Conservation (phyloP, 257 asterid genomes). For the Perilla frutescens region DNA sequence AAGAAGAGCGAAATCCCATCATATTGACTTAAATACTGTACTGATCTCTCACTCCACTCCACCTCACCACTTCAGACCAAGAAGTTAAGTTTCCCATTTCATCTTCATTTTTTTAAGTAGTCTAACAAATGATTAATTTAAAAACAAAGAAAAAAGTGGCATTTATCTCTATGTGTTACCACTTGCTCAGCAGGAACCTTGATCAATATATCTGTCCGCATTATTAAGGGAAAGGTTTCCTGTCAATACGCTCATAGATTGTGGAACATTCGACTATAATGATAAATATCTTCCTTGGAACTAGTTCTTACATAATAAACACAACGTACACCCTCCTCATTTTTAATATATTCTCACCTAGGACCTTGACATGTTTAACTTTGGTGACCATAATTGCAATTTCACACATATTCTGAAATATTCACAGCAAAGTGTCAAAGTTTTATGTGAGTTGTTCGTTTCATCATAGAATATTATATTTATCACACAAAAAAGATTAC, state of each 20-base stretch:
- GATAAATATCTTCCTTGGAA: background rate
- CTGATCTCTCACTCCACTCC: constrained; percentile 13
- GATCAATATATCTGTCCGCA: background rate
- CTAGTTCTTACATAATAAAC: constrained; percentile 2
- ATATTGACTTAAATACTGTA: background rate
- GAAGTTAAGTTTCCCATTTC: background rate
- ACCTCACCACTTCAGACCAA: constrained; percentile 26
- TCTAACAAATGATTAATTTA: constrained; percentile 3
- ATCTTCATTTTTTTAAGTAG: constrained; percentile 7
- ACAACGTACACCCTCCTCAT: background rate
- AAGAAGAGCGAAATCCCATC: constrained; percentile 15
- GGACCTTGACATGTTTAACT: background rate
- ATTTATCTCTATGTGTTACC: background rate
- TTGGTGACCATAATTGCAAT: constrained; percentile 17
- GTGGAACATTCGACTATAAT: background rate
- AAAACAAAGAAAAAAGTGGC: constrained; percentile 5
- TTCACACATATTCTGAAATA: constrained; percentile 19
- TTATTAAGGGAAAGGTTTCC: background rate
- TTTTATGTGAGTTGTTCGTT: background rate
- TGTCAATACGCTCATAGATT: background rate
- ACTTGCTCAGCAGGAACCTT: constrained; percentile 7
- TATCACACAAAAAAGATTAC: constrained; percentile 16
- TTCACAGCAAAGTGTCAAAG: constrained; percentile 13
- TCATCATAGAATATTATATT: background rate
- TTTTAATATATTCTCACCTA: background rate